phyloP scores from a whole-genome alignment of 2,329 filamentous ascomycete genomes.

The Ascochyta rabiei region DNA sequence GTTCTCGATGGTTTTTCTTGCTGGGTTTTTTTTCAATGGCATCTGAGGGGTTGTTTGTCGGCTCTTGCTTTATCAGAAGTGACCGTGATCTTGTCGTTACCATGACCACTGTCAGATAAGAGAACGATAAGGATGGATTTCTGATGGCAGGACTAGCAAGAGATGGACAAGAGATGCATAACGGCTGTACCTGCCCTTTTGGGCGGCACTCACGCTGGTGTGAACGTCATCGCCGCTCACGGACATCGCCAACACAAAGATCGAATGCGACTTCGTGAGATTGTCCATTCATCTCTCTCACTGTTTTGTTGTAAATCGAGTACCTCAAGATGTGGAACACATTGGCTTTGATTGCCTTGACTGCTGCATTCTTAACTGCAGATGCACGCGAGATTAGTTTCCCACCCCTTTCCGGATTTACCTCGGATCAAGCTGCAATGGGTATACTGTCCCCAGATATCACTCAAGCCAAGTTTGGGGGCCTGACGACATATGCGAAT shows the following conservation, averaged over 20 bases:
- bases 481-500: conserved; percentile 56
- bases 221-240: conserved; percentile 6
- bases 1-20: conserved; percentile 1
- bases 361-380: neutral
- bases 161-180: neutral
- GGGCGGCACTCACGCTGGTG: neutral
- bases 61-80: neutral
- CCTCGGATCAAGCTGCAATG: conserved; percentile 42
- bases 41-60: neutral
- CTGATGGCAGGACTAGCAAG: neutral
- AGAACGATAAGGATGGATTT: neutral
- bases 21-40: neutral
- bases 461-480: conserved; percentile 46
- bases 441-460: conserved; percentile 32
- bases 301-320: neutral
- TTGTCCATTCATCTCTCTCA: neutral
- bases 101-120: conserved; percentile 2
- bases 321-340: neutral
- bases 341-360: neutral
- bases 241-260: neutral
- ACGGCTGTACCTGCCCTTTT: conserved; percentile 12
- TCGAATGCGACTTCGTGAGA: neutral
- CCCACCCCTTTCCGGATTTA: conserved; percentile 46
- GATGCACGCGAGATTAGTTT: conserved; percentile 53
- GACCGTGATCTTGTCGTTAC: conserved; percentile 11